A percentile compares a stretch with the other conserved stretches of the same genome.
phyloP scores from a whole-genome alignment of 176 grass and related monocot species.

The Tillandsia leiboldiana region DNA sequence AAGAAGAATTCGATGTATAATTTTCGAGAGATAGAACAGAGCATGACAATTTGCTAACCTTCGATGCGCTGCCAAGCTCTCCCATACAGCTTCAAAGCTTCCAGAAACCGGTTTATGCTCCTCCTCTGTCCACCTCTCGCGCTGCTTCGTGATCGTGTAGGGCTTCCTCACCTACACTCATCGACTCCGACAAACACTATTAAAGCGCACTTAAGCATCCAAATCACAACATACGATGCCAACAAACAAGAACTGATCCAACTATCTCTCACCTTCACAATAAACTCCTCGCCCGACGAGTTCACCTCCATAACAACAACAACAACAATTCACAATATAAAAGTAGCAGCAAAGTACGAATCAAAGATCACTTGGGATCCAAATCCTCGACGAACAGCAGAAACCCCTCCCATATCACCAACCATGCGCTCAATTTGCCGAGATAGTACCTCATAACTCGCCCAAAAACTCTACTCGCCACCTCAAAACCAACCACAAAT shows the following conservation, averaged over 20 bases:
- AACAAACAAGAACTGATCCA: background rate
- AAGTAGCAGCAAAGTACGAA: constrained; percentile 13
- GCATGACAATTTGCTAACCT: constrained; percentile 34
- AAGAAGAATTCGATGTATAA: constrained; percentile 1
- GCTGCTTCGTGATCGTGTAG: constrained; percentile 92
- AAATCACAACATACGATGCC: constrained; percentile 16
- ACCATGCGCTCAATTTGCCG: constrained; percentile 50
- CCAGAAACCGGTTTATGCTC: constrained; percentile 88
- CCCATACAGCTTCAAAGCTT: constrained; percentile 91
- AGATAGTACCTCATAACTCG: constrained; percentile 73
- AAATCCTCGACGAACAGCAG: constrained; percentile 70
- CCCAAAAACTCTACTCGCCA: constrained; percentile 27
- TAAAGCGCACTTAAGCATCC: constrained; percentile 6
- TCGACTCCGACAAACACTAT: background rate
- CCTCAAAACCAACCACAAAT: constrained; percentile 30
- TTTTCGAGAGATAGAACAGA: constrained; percentile 1
- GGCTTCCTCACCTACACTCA: constrained; percentile 72
- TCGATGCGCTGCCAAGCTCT: constrained; percentile 97
- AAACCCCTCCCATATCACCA: constrained; percentile 53
- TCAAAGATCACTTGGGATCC: constrained; percentile 58
- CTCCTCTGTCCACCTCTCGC: constrained; percentile 90
- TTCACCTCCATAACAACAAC: constrained; percentile 55
- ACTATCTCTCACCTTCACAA: constrained; percentile 63
- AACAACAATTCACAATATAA: constrained; percentile 25
- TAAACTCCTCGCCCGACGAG: constrained; percentile 60